A percentile compares a stretch with the other conserved stretches of the same genome.
These are phyloP conservation scores for Candida palmyrensis DNA, from an alignment of 805 yeast species.

Conservation along the genomic window DNA sequence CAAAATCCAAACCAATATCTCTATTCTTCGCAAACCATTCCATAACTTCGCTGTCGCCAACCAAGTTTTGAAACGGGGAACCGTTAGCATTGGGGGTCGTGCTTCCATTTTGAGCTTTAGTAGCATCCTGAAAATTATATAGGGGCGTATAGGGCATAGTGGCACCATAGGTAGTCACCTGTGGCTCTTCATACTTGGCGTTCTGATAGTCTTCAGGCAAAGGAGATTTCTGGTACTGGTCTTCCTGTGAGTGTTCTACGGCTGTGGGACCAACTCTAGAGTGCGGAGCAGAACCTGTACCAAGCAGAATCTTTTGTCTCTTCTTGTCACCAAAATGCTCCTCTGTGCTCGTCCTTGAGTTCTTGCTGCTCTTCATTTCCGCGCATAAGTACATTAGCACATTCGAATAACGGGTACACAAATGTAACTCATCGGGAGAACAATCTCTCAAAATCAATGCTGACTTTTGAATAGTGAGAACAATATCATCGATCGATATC, in stretches of 20 bases:
- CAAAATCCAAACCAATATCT: slow-evolving; percentile 39
- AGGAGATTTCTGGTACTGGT: background rate
- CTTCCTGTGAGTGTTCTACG: background rate
- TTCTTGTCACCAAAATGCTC: slow-evolving; percentile 10
- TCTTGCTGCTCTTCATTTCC: slow-evolving; percentile 55
- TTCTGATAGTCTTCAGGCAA: no score
- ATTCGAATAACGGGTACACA: slow-evolving; percentile 75
- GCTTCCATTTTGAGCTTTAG: slow-evolving; percentile 7
- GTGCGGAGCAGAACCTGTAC: no score
- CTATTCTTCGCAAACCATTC: slow-evolving; percentile 39
- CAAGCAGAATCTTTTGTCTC: no score
- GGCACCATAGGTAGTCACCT: background rate
- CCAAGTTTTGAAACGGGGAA: slow-evolving; percentile 16
- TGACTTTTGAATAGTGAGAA: slow-evolving; percentile 61
- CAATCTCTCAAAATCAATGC: slow-evolving; percentile 75
- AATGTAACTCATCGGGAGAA: slow-evolving; percentile 83
- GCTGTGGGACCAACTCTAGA: no score
- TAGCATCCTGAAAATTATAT: slow-evolving; percentile 4
- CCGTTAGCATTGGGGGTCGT: slow-evolving; percentile 3
- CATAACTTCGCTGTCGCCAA: slow-evolving; percentile 38
- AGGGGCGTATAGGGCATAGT: background rate
- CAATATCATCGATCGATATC: slow-evolving; percentile 67
- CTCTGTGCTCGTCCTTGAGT: slow-evolving; percentile 23
- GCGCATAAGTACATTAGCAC: slow-evolving; percentile 71
- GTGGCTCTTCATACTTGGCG: no score